These are phyloP conservation scores for Tothia fuscella DNA, from an alignment of 2,329 filamentous ascomycete species.

Conservation along the genomic window DNA sequence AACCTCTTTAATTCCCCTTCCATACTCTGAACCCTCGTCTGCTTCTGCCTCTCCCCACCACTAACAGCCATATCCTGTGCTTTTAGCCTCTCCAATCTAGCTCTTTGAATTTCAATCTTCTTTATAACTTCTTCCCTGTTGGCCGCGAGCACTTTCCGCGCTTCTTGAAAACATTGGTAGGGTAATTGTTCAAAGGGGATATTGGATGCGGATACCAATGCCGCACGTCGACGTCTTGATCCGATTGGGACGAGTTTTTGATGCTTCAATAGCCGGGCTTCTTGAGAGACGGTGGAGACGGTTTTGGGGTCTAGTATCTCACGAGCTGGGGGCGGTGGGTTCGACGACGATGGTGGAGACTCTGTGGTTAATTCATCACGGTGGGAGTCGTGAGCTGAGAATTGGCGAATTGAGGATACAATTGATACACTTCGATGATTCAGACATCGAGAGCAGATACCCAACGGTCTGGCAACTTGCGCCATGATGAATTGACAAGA, in stretches of 20 bases:
- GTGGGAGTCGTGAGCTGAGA: constrained; percentile 19
- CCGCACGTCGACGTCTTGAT: constrained; percentile 29
- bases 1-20: constrained; percentile 59
- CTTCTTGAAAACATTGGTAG: constrained; percentile 97
- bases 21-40: constrained; percentile 57
- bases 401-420: constrained; percentile 12
- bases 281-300: constrained; percentile 51
- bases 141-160: constrained; percentile 64
- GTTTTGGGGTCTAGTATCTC: constrained; percentile 48
- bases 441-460: constrained; percentile 4
- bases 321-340: background rate
- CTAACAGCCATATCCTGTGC: constrained; percentile 43
- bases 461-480: constrained; percentile 5
- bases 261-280: constrained; percentile 25
- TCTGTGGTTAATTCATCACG: background rate
- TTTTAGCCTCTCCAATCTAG: constrained; percentile 56
- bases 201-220: constrained; percentile 30
- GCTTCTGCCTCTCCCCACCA: constrained; percentile 54
- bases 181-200: constrained; percentile 88
- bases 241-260: constrained; percentile 1
- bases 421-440: background rate
- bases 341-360: background rate
- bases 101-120: constrained; percentile 55
- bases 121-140: constrained; percentile 74
- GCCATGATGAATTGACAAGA: too few relatives aligned